Percentiles rank a stretch among this genome's conserved stretches.
Conservation (phyloP, 768 basidiomycete genomes). For the Tephrocybe sp. region DNA sequence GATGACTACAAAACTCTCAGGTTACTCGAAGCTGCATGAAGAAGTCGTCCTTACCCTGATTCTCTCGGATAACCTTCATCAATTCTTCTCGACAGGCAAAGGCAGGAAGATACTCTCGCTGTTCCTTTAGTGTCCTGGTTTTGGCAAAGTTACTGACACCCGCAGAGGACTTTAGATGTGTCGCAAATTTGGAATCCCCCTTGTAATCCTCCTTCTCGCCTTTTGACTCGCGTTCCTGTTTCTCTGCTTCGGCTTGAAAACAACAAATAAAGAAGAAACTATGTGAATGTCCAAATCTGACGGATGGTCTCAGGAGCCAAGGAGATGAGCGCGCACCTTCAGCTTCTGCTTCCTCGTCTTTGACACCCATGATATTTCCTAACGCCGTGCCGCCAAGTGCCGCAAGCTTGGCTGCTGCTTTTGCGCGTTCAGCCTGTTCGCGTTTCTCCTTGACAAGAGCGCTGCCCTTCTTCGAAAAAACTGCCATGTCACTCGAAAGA, state of each 20-base stretch:
- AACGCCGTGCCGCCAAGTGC: constrained; percentile 88
- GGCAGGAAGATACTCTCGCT: constrained; percentile 94
- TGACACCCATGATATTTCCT: constrained; percentile 98
- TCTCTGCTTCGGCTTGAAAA: constrained; percentile 55
- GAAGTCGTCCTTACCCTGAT: constrained; percentile 80
- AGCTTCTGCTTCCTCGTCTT: constrained; percentile 91
- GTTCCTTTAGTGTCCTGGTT: constrained; percentile 85
- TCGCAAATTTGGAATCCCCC: constrained; percentile 97
- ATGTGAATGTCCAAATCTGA: constrained; percentile 81
- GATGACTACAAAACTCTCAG: constrained; percentile 53
- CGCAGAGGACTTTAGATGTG: constrained; percentile 78
- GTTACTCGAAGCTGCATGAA: neutral
- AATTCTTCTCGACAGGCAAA: constrained; percentile 97
- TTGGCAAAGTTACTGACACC: constrained; percentile 83
- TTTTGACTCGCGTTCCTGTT: constrained; percentile 48
- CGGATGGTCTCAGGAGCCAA: constrained; percentile 19
- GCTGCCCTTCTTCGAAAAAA: constrained; percentile 97
- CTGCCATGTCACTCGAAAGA: constrained; percentile 89
- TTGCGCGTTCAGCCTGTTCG: constrained; percentile 94
- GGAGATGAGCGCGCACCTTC: constrained; percentile 63
- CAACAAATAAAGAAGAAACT: constrained; percentile 42
- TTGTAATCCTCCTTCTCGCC: constrained; percentile 74
- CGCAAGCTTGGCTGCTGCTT: constrained; percentile 94
- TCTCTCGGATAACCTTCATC: constrained; percentile 85
- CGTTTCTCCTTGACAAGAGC: constrained; percentile 92